These are phyloP conservation scores for Cyclaneusma minus DNA, from an alignment of 2,329 filamentous ascomycete genomes.

Conservation along the genomic window DNA sequence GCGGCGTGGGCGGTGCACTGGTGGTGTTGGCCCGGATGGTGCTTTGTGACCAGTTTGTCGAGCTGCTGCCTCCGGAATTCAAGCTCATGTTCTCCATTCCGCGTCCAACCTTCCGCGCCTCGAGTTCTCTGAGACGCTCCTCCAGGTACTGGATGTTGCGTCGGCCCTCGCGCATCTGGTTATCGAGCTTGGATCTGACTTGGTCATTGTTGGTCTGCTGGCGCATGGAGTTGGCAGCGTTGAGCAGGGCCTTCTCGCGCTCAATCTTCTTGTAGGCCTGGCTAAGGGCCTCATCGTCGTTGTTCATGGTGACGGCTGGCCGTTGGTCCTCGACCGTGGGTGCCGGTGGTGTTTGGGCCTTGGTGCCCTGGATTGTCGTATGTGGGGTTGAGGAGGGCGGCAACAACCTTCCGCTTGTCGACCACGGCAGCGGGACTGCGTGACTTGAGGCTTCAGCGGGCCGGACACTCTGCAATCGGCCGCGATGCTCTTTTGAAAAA, in stretches of 20 bases:
- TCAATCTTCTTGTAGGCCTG: conserved; percentile 95
- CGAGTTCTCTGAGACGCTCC: conserved; percentile 75
- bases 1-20: conserved; percentile 43
- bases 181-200: conserved; percentile 80
- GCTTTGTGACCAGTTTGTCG: conserved; percentile 26
- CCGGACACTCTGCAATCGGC: no score
- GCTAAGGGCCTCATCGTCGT: conserved; percentile 49
- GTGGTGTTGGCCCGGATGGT: conserved; percentile 28
- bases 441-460: no score
- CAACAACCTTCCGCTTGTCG: no score
- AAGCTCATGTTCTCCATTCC: conserved; percentile 54
- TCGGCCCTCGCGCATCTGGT: conserved; percentile 83
- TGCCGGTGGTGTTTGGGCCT: no score
- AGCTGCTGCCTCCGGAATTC: conserved; percentile 25
- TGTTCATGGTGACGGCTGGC: conserved; percentile 33
- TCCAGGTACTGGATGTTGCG: conserved; percentile 94
- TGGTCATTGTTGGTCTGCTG: conserved; percentile 88
- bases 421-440: no score
- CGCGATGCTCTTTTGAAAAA: no score
- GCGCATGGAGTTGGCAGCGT: conserved; percentile 86
- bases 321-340: no score
- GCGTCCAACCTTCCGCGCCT: conserved; percentile 60
- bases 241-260: conserved; percentile 88
- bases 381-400: no score
- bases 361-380: no score